Percentiles rank a stretch among this genome's conserved stretches.
Evolutionary conservation across 768 basidiomycete species (phyloP).

Genomic region (Infundibulicybe gibba): DNA sequence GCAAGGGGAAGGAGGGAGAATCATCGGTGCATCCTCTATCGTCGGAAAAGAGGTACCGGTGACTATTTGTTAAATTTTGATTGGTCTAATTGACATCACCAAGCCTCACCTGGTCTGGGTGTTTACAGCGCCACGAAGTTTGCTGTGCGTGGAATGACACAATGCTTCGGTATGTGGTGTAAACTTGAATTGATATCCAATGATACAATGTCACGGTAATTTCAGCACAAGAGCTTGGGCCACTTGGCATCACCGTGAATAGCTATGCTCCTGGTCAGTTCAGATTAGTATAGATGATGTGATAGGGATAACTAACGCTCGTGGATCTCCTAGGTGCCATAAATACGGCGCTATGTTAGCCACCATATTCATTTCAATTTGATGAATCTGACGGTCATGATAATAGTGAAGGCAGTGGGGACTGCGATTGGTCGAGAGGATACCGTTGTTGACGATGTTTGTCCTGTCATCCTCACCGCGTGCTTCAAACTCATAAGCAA

Average conservation of each 20-base stretch:
- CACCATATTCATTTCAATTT: neutral
- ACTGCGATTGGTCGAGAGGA: neutral
- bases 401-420: neutral
- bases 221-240: constrained; percentile 24
- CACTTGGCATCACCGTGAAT: constrained; percentile 22
- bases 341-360: constrained; percentile 9
- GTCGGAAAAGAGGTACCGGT: constrained; percentile 22
- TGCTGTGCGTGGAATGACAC: constrained; percentile 35
- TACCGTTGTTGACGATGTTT: neutral
- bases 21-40: constrained; percentile 43
- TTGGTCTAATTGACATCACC: neutral
- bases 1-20: constrained; percentile 48
- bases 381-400: neutral
- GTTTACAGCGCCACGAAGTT: constrained; percentile 35
- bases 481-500: too few species aligned
- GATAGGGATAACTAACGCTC: too few species aligned
- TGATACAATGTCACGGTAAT: constrained; percentile 17
- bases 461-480: neutral
- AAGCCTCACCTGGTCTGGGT: constrained; percentile 1
- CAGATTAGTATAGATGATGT: too few species aligned
- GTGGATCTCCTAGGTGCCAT: constrained; percentile 4
- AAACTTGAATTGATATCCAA: constrained; percentile 22
- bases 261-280: constrained; percentile 16
- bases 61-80: neutral
- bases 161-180: constrained; percentile 26